Evolutionary conservation across 371 early-diverging fungal species (phyloP).

Genomic region (Rhizopus sp.): DNA sequence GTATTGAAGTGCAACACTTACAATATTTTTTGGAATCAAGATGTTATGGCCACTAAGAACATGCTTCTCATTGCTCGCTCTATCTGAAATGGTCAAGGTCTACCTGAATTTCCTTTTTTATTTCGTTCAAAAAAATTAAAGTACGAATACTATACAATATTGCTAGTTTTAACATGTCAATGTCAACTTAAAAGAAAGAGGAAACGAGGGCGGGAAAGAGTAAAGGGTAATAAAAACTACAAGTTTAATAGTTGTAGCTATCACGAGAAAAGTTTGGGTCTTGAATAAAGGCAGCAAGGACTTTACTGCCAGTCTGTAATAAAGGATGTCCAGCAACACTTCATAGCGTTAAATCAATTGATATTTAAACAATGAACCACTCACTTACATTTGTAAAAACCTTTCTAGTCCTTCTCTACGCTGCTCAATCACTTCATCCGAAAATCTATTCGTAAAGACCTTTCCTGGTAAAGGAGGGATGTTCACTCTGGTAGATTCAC

Average conservation of each 20-base stretch:
- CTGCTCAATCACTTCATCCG: slow-evolving; percentile 92
- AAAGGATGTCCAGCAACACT: slow-evolving; percentile 96
- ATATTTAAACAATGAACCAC: background rate
- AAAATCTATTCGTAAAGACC: slow-evolving; percentile 94
- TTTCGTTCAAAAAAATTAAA: too few relatives aligned
- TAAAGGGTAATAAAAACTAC: background rate
- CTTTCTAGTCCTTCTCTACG: slow-evolving; percentile 92
- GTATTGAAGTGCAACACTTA: too few relatives aligned
- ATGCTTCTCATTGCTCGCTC: too few relatives aligned
- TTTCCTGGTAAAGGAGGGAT: slow-evolving; percentile 97
- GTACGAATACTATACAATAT: too few relatives aligned
- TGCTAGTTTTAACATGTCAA: too few relatives aligned
- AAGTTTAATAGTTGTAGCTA: slow-evolving; percentile 64
- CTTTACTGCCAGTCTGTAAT: slow-evolving; percentile 95
- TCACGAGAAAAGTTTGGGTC: slow-evolving; percentile 85
- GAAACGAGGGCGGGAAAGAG: too few relatives aligned
- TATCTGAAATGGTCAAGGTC: too few relatives aligned
- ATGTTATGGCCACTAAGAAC: too few relatives aligned
- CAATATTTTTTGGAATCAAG: too few relatives aligned
- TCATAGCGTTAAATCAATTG: slow-evolving; percentile 5
- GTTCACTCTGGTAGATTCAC: slow-evolving; percentile 90
- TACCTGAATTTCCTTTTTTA: too few relatives aligned
- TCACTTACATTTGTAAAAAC: slow-evolving; percentile 91
- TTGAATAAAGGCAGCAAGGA: slow-evolving; percentile 93
- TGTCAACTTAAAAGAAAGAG: too few relatives aligned